phyloP scores from a whole-genome alignment of 1,284 basidiomycete species.

The Malassezia pachydermatis region DNA sequence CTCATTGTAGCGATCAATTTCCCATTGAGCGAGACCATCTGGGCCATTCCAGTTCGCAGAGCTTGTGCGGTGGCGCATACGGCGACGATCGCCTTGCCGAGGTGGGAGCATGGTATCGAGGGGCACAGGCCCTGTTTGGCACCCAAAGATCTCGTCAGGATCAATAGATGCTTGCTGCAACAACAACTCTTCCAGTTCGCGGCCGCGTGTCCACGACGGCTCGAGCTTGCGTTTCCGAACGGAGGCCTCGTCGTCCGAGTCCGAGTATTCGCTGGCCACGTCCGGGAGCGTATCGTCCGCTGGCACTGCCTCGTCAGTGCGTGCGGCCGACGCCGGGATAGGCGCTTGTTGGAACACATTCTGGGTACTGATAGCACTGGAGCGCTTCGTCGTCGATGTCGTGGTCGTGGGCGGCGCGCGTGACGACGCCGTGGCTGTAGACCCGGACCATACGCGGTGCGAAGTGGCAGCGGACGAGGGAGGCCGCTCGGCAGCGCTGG shows the following conservation, averaged over 20 bases:
- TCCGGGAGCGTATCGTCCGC: slow-evolving; percentile 26
- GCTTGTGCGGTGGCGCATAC: slow-evolving; percentile 25
- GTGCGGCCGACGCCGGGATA: slow-evolving; percentile 10
- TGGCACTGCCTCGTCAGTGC: slow-evolving; percentile 7
- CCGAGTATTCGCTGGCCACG: slow-evolving; percentile 39
- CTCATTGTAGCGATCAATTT: slow-evolving; percentile 45
- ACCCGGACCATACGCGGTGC: background rate
- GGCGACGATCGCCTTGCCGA: slow-evolving; percentile 18
- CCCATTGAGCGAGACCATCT: slow-evolving; percentile 39
- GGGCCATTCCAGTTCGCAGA: slow-evolving; percentile 41
- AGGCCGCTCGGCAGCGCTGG: background rate
- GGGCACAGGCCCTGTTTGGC: slow-evolving; percentile 32
- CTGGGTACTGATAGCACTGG: slow-evolving; percentile 1
- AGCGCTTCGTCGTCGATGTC: background rate
- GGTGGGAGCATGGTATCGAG: slow-evolving; percentile 37
- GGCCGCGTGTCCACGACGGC: slow-evolving; percentile 38
- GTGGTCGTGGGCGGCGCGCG: no score
- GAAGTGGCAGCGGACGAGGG: background rate
- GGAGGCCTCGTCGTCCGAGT: slow-evolving; percentile 42
- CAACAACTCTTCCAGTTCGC: slow-evolving; percentile 31
- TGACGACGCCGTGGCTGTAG: background rate
- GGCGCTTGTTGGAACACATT: slow-evolving; percentile 20
- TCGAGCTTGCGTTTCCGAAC: slow-evolving; percentile 34
- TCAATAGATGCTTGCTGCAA: slow-evolving; percentile 33
- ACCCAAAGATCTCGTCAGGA: slow-evolving; percentile 44